A percentile compares a stretch with the other conserved stretches of the same genome.
Conservation (phyloP, 2,329 filamentous ascomycete genomes). For the Pyrenophora seminiperda region DNA sequence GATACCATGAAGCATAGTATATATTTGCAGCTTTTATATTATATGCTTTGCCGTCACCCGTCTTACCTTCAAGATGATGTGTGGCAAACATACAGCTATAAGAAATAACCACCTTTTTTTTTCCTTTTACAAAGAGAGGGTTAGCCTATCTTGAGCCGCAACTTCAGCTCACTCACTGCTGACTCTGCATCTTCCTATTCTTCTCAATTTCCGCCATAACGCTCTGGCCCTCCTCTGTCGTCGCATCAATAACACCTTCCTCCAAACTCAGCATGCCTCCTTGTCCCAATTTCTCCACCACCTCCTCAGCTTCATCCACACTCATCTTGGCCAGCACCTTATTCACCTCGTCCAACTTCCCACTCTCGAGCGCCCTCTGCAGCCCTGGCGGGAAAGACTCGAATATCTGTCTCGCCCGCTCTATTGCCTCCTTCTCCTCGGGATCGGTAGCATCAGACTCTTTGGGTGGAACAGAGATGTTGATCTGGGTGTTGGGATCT, state of each 20-base stretch:
- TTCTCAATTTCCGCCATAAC: conserved; percentile 71
- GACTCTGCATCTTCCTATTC: conserved; percentile 46
- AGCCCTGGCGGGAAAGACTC: conserved; percentile 82
- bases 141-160: no score
- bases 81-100: no score
- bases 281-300: conserved; percentile 79
- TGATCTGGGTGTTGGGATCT: conserved; percentile 88
- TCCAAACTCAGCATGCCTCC: conserved; percentile 90
- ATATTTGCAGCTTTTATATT: conserved; percentile 7
- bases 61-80: no score
- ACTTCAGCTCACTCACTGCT: conserved; percentile 42
- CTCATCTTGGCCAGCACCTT: conserved; percentile 87
- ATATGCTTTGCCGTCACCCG: not conserved
- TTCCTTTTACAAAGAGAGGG: no score
- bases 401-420: conserved; percentile 72
- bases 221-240: conserved; percentile 81
- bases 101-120: no score
- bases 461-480: conserved; percentile 77
- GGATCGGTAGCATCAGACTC: conserved; percentile 46
- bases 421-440: conserved; percentile 66
- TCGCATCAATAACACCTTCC: conserved; percentile 93
- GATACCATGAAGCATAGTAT: conserved; percentile 13
- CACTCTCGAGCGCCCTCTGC: conserved; percentile 81
- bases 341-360: conserved; percentile 87
- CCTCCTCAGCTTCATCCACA: conserved; percentile 82